Base-by-base conservation (phyloP, 805 yeast species). In the Naumovozyma dairenensis region DNA sequence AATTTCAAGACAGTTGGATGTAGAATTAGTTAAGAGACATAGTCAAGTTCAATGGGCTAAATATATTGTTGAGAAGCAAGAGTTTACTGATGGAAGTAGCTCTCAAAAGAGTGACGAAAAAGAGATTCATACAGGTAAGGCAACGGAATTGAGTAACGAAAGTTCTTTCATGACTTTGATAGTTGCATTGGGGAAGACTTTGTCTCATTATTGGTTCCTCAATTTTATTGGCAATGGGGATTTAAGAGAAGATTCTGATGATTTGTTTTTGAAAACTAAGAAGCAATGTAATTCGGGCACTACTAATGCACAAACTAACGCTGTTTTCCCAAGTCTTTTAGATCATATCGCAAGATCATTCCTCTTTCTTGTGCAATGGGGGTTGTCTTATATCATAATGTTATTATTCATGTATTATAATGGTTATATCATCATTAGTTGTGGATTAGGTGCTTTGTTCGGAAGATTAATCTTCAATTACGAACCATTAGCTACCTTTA, bases 321-420 rank as follows among this genome's bases (percentile, higher is more conserved):
- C 42, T 16, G 43, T 48, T 9, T 57, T 58, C 20, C 77, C 80
- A 3, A 55, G 57, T 9, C 39, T 67, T 1, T 31, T 59, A n/a
- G 75, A 74, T 43, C 84, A 77, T 46, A 7, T 71, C 4, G 44
- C 70, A 12, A 65, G 79, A 38, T 58, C 72, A 1, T 32, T 61
- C 2, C 44, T 77, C 22, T 77, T 69, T 52, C 68, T 74, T 2
- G 48, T 73, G 18, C 77, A 77, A 50, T 74, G 80, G 73, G 78
- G 78, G 3, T 65, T 71, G 12, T 70, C 77, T 3, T 78, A 77
- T 53, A 53, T 78, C 32, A 70, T 78, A 48, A 79, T 77, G 81
- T 65, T 79, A 61, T 58, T 79, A 45, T 77, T 77, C 62, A 78
- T 79, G 85, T 77, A 77, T 62, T 78, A 74, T 61, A 78, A 77